Conservation (phyloP, 2,329 filamentous ascomycete genomes). For the Trichophyton equinum region DNA sequence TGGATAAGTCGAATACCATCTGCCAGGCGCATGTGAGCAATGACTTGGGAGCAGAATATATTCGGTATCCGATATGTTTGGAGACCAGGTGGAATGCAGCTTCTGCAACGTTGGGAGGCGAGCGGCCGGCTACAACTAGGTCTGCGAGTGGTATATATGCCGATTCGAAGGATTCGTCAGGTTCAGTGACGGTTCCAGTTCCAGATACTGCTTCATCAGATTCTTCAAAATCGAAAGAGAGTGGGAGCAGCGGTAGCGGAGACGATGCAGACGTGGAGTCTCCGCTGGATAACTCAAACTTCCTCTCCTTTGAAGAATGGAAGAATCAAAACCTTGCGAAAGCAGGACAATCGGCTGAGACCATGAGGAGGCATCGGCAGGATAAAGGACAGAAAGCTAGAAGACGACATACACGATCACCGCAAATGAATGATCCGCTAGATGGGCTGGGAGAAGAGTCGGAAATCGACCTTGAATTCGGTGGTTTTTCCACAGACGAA, state of each 20-base stretch:
- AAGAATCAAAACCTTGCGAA: conserved; percentile 84
- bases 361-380: conserved; percentile 43
- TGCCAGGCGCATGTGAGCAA: conserved; percentile 15
- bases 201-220: neutral
- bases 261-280: conserved; percentile 49
- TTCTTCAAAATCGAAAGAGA: neutral
- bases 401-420: conserved; percentile 33
- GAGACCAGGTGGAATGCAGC: conserved; percentile 13
- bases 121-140: neutral
- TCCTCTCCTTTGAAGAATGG: conserved; percentile 97
- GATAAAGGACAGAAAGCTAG: conserved; percentile 31
- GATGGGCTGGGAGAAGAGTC: conserved; percentile 76
- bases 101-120: neutral
- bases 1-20: conserved; percentile 8
- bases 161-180: neutral
- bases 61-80: conserved; percentile 20
- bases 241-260: too few species aligned
- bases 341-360: conserved; percentile 64
- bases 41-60: conserved; percentile 14
- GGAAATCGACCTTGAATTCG: conserved; percentile 68
- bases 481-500: conserved; percentile 44
- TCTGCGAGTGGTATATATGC: neutral
- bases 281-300: conserved; percentile 61
- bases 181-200: neutral
- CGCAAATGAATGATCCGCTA: conserved; percentile 53